phyloP scores from a whole-genome alignment of 768 basidiomycete species.

The Xanthoconium purpureum region DNA sequence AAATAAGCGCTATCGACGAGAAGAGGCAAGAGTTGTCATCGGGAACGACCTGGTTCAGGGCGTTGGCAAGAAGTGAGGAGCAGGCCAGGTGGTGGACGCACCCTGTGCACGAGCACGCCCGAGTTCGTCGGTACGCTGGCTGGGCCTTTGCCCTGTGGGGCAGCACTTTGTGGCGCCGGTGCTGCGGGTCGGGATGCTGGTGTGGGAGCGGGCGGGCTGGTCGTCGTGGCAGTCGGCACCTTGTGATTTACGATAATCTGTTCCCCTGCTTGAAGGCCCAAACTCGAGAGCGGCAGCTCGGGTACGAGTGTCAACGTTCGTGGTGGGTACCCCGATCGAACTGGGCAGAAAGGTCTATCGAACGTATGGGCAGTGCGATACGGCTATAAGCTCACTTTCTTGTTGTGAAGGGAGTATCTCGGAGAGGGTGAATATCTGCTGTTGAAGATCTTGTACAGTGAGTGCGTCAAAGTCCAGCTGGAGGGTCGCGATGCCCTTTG shows the following conservation, averaged over 20 bases:
- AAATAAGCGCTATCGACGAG: constrained; percentile 79
- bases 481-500: constrained; percentile 78
- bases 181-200: constrained; percentile 14
- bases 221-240: constrained; percentile 14
- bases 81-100: constrained; percentile 23
- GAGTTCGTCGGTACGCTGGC: constrained; percentile 61
- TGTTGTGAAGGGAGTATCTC: constrained; percentile 76
- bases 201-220: constrained; percentile 5
- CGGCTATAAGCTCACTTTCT: constrained; percentile 53
- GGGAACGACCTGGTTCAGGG: constrained; percentile 64
- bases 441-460: constrained; percentile 74
- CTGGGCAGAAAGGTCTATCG: constrained; percentile 34
- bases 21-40: constrained; percentile 98
- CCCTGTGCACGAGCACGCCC: constrained; percentile 71
- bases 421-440: constrained; percentile 61
- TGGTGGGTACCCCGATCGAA: constrained; percentile 86
- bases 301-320: constrained; percentile 66
- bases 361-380: neutral
- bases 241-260: constrained; percentile 75
- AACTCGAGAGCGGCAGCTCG: constrained; percentile 68
- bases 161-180: constrained; percentile 13
- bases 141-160: constrained; percentile 36
- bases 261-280: constrained; percentile 77
- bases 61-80: constrained; percentile 3
- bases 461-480: constrained; percentile 59